Evolutionary conservation across 371 early-diverging fungal genomes (phyloP), one percentile per base, ranked within the genome.

Genomic region (Mucor lusitanicus): DNA sequence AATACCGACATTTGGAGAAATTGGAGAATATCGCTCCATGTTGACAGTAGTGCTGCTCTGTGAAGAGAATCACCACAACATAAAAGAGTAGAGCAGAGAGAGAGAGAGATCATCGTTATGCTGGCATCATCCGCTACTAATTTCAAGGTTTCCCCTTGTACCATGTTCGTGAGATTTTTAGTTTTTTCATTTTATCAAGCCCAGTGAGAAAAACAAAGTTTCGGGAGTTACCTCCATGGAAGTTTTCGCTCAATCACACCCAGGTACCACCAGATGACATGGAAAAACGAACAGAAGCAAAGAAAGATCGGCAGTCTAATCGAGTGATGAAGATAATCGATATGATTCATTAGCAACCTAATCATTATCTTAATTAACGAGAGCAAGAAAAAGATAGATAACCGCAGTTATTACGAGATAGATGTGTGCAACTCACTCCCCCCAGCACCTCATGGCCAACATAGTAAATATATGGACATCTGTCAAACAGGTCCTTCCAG

Each of bases 401-500:
- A 50, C 9, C 12, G 23, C 50, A 50, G 21, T 23, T 3, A 7
- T 25, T 25, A 23, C 9, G 25, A 50, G 21, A 50, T 46, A 46
- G 8, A 46, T 46, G 50, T 48, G 21, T 50, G 23, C 12, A 50
- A 23, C 23, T 50, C 48, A 48, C 21, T 50, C 23, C 9, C 37
- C 6, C 30, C 30, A 2, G 6, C 30, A 50, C 25, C 11, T 50
- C 21, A 48, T 21, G 21, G 21, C 8, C 8, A 48, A 21, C 6
- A 21, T 21, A 8, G 21, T n/a, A n/a, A n/a, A n/a, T n/a, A 30
- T 11, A 50, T 23, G 44, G 6, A 44, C 65, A 61, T 39, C 62
- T 62, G 68, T 68, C 68, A 68, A 68, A 58, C 61, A 57, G 70
- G 70, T 65, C 70, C 66, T 62, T 65, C 46, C 61, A 65, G 61